phyloP scores from a whole-genome alignment of 176 grass and related monocot genomes.

The Miscanthus lutarioriparius region DNA sequence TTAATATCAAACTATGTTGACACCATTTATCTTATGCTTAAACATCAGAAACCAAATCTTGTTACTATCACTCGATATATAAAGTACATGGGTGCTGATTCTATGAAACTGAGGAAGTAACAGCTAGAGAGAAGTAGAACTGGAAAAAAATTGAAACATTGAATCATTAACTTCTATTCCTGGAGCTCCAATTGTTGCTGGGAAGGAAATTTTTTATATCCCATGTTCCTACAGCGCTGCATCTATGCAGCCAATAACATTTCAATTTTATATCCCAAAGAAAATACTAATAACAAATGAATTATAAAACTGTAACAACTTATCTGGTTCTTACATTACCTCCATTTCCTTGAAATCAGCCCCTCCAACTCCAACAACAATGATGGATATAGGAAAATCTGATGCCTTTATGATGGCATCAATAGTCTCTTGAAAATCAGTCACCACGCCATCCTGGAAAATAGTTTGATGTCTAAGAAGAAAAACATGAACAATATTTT shows the following conservation, averaged over 20 bases:
- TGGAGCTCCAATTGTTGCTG: not conserved
- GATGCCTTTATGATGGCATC: slow-evolving; percentile 93
- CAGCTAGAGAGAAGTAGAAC: slow-evolving; percentile 1
- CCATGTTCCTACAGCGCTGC: not conserved
- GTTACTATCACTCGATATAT: not conserved
- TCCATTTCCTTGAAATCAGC: slow-evolving; percentile 99
- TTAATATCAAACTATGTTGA: slow-evolving; percentile 25
- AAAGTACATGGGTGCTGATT: not conserved
- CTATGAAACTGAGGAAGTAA: not conserved
- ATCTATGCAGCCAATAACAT: not conserved
- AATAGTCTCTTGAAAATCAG: slow-evolving; percentile 97
- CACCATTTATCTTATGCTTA: slow-evolving; percentile 13
- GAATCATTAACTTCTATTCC: not conserved
- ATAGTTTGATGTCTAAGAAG: slow-evolving; percentile 38
- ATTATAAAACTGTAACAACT: slow-evolving; percentile 2
- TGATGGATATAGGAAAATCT: slow-evolving; percentile 90
- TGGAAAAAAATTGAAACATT: not conserved
- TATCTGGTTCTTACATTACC: slow-evolving; percentile 40
- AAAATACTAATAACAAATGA: slow-evolving; percentile 22
- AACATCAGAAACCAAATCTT: slow-evolving; percentile 28
- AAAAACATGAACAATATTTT: slow-evolving; percentile 1
- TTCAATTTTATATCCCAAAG: slow-evolving; percentile 12
- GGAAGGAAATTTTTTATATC: not conserved
- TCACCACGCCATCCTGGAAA: slow-evolving; percentile 93
- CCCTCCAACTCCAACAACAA: slow-evolving; percentile 93